Evolutionary conservation across 106 monocot species (phyloP).

Genomic region (Hemerocallis citrina): DNA sequence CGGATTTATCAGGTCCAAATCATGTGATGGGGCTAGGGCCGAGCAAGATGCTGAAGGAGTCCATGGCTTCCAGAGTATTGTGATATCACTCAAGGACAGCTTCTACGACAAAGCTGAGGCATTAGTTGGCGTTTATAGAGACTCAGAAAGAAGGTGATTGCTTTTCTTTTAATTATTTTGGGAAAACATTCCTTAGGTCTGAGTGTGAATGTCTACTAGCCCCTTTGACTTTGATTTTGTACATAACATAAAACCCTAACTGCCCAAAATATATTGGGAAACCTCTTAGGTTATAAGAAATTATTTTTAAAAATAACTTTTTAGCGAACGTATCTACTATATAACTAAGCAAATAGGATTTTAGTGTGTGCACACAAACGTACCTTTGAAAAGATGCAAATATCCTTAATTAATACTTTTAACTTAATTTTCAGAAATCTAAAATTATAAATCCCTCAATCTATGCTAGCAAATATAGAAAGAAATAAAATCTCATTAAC

Average conservation of each 20-base stretch:
- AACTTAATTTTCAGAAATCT: too few relatives aligned
- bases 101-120: constrained; percentile 99
- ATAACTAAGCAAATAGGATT: too few relatives aligned
- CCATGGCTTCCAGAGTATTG: constrained; percentile 88
- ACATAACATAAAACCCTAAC: background rate
- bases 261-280: too few relatives aligned
- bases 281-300: too few relatives aligned
- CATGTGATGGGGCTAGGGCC: constrained; percentile 35
- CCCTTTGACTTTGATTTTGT: background rate
- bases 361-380: too few relatives aligned
- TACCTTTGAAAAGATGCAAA: too few relatives aligned
- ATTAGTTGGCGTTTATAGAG: constrained; percentile 91
- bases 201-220: background rate
- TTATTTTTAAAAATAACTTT: background rate
- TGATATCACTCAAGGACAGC: constrained; percentile 92
- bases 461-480: too few relatives aligned
- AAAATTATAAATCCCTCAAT: too few relatives aligned
- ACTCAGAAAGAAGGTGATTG: constrained; percentile 66
- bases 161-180: background rate
- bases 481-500: too few relatives aligned
- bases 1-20: constrained; percentile 82
- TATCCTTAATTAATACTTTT: too few relatives aligned
- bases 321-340: too few relatives aligned
- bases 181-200: too few relatives aligned
- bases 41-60: constrained; percentile 43